A percentile compares a stretch with the other conserved stretches of the same genome.
Conservation (phyloP, 768 basidiomycete species). For the Boletus sp. region DNA sequence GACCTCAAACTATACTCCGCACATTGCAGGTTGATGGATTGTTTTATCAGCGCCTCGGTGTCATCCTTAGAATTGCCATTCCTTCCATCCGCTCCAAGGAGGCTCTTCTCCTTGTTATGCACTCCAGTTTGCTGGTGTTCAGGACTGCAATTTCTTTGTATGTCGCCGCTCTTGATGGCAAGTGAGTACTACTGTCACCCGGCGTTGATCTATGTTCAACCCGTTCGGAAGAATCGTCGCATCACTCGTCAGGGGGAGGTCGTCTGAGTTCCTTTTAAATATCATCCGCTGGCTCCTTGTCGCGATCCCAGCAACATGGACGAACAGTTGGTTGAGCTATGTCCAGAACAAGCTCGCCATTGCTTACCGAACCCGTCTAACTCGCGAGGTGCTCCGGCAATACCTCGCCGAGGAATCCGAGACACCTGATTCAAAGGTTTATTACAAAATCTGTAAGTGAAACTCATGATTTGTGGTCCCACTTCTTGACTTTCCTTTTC, state of each 20-base stretch:
- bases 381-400: constrained; percentile 72
- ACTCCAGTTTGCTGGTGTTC: constrained; percentile 84
- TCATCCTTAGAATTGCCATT: constrained; percentile 83
- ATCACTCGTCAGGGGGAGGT: constrained; percentile 84
- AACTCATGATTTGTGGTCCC: neutral
- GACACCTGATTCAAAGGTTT: constrained; percentile 72
- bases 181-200: constrained; percentile 42
- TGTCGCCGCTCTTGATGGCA: constrained; percentile 91
- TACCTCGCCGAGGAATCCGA: constrained; percentile 78
- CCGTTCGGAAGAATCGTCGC: constrained; percentile 76
- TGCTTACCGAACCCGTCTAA: constrained; percentile 84
- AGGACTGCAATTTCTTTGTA: constrained; percentile 91
- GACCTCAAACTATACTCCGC: neutral
- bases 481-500: constrained; percentile 4
- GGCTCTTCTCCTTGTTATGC: constrained; percentile 80
- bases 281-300: constrained; percentile 89
- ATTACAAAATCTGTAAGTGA: constrained; percentile 83
- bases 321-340: constrained; percentile 89
- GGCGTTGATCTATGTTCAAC: neutral
- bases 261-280: constrained; percentile 74
- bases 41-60: constrained; percentile 78
- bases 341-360: constrained; percentile 91
- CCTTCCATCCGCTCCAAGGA: constrained; percentile 84
- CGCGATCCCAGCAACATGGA: constrained; percentile 91
- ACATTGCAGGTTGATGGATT: constrained; percentile 74